Percentiles rank a stretch among this genome's conserved stretches.
phyloP scores from a whole-genome alignment of 208 protist genomes.

The Tritrichomonas musculus region DNA sequence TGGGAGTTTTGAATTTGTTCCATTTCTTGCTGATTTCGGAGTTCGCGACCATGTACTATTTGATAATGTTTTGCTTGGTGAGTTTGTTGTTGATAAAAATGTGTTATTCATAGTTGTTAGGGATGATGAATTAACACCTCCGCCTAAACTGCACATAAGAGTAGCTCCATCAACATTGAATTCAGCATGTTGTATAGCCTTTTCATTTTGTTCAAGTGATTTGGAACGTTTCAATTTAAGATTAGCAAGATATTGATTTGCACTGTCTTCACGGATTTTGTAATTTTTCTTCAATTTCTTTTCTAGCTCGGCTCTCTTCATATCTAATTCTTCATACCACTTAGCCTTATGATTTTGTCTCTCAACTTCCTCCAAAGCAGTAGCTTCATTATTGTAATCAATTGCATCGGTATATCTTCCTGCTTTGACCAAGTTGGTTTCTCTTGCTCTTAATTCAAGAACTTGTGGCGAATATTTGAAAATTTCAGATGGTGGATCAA shows the following conservation, averaged over 20 bases:
- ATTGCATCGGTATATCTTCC: slow-evolving; percentile 2
- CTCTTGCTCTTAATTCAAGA: neutral
- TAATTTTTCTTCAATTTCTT: neutral
- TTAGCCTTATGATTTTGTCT: neutral
- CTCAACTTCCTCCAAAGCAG: neutral
- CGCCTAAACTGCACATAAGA: too few relatives aligned
- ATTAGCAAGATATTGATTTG: neutral
- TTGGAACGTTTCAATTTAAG: neutral
- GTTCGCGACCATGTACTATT: neutral
- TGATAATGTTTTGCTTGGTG: too few relatives aligned
- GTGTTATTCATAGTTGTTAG: too few relatives aligned
- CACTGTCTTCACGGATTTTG: neutral
- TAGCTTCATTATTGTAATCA: neutral
- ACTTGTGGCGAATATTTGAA: neutral
- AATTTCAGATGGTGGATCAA: neutral
- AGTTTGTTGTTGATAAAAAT: too few relatives aligned
- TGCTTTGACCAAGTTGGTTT: neutral
- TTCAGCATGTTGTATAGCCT: neutral
- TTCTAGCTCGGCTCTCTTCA: neutral
- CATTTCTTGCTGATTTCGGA: neutral
- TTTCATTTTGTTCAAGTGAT: neutral
- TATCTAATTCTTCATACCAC: neutral
- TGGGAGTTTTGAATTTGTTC: neutral
- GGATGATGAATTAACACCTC: too few relatives aligned
- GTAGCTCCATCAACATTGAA: neutral